Evolutionary conservation across 176 grass and related monocot genomes (phyloP).

Genomic region (Hyparrhenia diplandra): DNA sequence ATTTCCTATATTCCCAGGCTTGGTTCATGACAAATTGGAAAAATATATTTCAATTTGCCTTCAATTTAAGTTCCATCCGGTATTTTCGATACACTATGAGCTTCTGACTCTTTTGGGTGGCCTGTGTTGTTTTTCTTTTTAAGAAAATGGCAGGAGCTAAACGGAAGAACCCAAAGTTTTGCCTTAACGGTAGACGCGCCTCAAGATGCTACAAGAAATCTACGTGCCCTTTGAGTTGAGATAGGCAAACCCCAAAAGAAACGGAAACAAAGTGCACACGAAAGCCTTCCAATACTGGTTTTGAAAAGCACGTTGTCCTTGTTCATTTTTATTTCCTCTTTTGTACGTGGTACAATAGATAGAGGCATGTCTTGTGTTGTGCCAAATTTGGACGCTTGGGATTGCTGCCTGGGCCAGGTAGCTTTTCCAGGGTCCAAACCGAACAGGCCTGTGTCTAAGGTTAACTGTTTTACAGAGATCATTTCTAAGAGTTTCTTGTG

Average conservation of each 20-base stretch:
- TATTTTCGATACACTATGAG: not conserved
- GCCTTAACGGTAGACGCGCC: not conserved
- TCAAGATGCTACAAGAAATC: not conserved
- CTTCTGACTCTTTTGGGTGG: not conserved
- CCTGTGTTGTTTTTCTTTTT: not conserved
- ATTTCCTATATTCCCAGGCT: no score
- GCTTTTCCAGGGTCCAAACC: not conserved
- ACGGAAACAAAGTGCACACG: not conserved
- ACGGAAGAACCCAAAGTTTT: not conserved
- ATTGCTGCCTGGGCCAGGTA: not conserved
- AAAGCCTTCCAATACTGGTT: no score
- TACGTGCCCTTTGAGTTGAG: no score
- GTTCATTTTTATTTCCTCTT: no score
- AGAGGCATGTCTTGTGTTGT: no score
- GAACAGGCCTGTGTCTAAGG: not conserved
- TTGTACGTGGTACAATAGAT: no score
- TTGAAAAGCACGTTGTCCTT: no score
- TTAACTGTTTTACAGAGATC: not conserved
- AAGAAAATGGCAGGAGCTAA: no score
- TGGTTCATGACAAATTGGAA: not conserved
- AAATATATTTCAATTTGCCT: not conserved
- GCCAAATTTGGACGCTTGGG: not conserved
- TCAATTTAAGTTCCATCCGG: not conserved
- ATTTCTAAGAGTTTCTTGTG: no score
- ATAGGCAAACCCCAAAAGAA: not conserved